Evolutionary conservation across 352 stramenopile species (phyloP), one percentile per base, ranked within the genome.

Genomic region (Globisporangium abappressorium): DNA sequence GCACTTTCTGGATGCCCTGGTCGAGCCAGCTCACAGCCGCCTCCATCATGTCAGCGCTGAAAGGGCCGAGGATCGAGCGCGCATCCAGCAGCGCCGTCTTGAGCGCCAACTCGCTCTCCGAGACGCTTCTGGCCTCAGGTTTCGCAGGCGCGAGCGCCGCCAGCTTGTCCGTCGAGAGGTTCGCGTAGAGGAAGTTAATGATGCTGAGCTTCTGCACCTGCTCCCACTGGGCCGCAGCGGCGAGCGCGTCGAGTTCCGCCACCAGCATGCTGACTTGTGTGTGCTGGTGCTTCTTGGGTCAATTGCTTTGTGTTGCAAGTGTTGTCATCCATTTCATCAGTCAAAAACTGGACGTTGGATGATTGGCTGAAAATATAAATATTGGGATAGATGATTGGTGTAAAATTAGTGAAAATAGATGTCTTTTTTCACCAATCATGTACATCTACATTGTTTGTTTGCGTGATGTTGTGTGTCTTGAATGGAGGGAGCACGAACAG

Each of bases 51-150:
- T 81, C 73, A 28, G 69, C 56, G 0, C 69, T 59, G 65, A 95
- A 95, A 15, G 85, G 85, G 28, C 87, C 87, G 3, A 91, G 65
- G 38, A 93, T 61, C 51, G 80, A 66, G 22, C 84, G 76, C n/a
- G 72, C 64, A n/a, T 76, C 71, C 33, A 87, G 51, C 36, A 93
- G 66, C 41, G 78, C 72, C 3, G 57, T 38, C 65, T 89, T 88
- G 56, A 87, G 73, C 15, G 64, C 68, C 41, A 65, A 58, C 55
- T 87, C 75, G n/a, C 55, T 59, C 36, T 75, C 65, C 11, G 54
- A 56, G 20, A 73, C 46, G 20, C 14, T 53, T 1, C 1, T 38
- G 7, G 6, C 24, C 47, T 67, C 24, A 3, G 49, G 33, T 12
- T 22, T 47, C 24, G 56, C 65, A 67, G 67, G 67, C 63, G 79